These are phyloP conservation scores for Pythium pyrilobum DNA, from an alignment of 352 stramenopile species.

Conservation along the genomic window DNA sequence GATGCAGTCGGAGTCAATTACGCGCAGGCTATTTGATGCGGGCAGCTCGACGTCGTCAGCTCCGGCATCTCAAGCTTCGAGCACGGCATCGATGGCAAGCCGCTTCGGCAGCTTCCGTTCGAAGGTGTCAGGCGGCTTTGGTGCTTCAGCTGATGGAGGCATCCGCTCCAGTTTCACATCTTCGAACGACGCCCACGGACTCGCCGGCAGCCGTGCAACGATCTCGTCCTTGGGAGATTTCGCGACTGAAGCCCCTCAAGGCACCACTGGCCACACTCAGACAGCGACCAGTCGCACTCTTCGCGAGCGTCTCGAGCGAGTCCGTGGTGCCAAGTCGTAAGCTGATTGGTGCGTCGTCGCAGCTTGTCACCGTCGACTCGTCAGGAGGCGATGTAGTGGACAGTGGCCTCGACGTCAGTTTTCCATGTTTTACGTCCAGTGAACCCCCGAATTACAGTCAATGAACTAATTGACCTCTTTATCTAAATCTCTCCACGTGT, in stretches of 20 bases:
- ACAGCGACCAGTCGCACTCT: constrained; percentile 9
- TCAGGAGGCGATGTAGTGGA: too few species aligned
- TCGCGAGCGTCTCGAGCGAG: constrained; percentile 19
- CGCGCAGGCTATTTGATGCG: constrained; percentile 47
- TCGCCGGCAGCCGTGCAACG: neutral
- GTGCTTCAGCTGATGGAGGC: neutral
- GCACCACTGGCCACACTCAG: neutral
- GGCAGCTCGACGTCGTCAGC: constrained; percentile 7
- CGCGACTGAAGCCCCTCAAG: constrained; percentile 5
- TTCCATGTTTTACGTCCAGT: too few species aligned
- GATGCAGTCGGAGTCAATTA: constrained; percentile 28
- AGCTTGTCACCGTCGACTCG: too few species aligned
- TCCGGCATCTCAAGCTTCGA: constrained; percentile 1
- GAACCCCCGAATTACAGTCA: too few species aligned
- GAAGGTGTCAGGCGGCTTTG: constrained; percentile 8
- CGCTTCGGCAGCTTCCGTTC: constrained; percentile 24
- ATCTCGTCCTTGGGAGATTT: constrained; percentile 15
- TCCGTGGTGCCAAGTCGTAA: constrained; percentile 9
- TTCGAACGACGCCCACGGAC: constrained; percentile 28
- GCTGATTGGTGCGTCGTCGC: too few species aligned
- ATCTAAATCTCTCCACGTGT: too few species aligned
- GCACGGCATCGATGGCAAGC: neutral
- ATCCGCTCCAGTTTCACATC: constrained; percentile 45
- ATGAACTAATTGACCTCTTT: too few species aligned
- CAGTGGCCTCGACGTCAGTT: too few species aligned